Percentiles rank a stretch among this genome's conserved stretches.
phyloP scores from a whole-genome alignment of 1,139 yeast genomes.

The Hemisphaericaspora lyxosophila region DNA sequence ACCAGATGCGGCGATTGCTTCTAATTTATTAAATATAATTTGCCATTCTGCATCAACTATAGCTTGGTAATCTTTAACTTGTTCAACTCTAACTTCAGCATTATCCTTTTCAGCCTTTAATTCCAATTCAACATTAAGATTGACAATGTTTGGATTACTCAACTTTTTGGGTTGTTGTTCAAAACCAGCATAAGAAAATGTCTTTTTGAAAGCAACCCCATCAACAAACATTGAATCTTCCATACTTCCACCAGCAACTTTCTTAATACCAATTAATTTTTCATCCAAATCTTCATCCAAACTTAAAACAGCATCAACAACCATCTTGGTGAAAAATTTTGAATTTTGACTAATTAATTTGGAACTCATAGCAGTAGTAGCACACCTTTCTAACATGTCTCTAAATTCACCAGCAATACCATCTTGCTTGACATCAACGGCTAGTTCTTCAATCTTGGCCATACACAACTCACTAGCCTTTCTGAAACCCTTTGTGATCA shows the following conservation, averaged over 20 bases:
- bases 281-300: constrained; percentile 89
- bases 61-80: constrained; percentile 91
- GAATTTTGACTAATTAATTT: constrained; percentile 87
- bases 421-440: constrained; percentile 59
- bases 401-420: constrained; percentile 55
- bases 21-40: constrained; percentile 81
- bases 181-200: constrained; percentile 96
- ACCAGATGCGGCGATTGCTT: constrained; percentile 79
- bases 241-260: constrained; percentile 95
- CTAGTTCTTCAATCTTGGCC: constrained; percentile 67
- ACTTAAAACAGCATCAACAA: constrained; percentile 88
- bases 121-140: constrained; percentile 89
- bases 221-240: constrained; percentile 86
- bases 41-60: constrained; percentile 99
- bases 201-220: constrained; percentile 97
- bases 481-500: constrained; percentile 84
- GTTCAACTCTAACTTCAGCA: constrained; percentile 97
- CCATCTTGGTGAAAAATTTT: constrained; percentile 90
- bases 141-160: constrained; percentile 74
- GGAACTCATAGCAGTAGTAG: constrained; percentile 96
- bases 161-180: constrained; percentile 96
- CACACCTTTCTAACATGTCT: constrained; percentile 84
- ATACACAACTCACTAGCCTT: constrained; percentile 80
- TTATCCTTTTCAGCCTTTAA: constrained; percentile 97
- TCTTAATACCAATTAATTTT: constrained; percentile 88